These are phyloP conservation scores for Teunomyces kruisii DNA, from an alignment of 805 yeast species.

Conservation along the genomic window DNA sequence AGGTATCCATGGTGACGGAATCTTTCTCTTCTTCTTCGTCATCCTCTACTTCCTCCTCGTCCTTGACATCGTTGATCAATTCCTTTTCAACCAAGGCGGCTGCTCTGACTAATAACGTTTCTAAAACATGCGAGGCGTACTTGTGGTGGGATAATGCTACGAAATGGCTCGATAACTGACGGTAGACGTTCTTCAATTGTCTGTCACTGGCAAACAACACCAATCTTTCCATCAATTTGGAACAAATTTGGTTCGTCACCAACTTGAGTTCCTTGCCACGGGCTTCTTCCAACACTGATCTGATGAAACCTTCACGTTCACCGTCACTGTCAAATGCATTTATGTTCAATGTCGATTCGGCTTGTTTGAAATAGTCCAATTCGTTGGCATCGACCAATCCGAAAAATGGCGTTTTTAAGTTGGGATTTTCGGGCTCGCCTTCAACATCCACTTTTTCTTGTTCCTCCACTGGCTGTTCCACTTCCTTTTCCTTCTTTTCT, in stretches of 20 bases:
- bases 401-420: slow-evolving; percentile 54
- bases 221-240: slow-evolving; percentile 86
- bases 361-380: slow-evolving; percentile 87
- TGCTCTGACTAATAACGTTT: slow-evolving; percentile 72
- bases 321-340: slow-evolving; percentile 74
- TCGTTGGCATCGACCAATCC: slow-evolving; percentile 86
- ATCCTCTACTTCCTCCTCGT: slow-evolving; percentile 29
- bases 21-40: slow-evolving; percentile 37
- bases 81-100: slow-evolving; percentile 79
- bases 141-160: slow-evolving; percentile 80
- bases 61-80: slow-evolving; percentile 33
- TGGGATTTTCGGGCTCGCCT: slow-evolving; percentile 12
- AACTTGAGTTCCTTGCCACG: slow-evolving; percentile 87
- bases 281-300: slow-evolving; percentile 80
- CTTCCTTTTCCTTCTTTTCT: slow-evolving; percentile 28
- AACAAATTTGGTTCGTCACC: slow-evolving; percentile 92
- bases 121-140: slow-evolving; percentile 91
- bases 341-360: slow-evolving; percentile 81
- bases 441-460: slow-evolving; percentile 6
- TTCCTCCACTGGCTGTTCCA: slow-evolving; percentile 8
- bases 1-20: slow-evolving; percentile 59
- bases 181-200: slow-evolving; percentile 66
- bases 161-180: slow-evolving; percentile 70
- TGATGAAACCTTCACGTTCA: slow-evolving; percentile 70
- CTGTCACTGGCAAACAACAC: slow-evolving; percentile 62